These are phyloP conservation scores for Colletotrichum aenigma DNA, from an alignment of 2,329 filamentous ascomycete genomes.

Conservation along the genomic window DNA sequence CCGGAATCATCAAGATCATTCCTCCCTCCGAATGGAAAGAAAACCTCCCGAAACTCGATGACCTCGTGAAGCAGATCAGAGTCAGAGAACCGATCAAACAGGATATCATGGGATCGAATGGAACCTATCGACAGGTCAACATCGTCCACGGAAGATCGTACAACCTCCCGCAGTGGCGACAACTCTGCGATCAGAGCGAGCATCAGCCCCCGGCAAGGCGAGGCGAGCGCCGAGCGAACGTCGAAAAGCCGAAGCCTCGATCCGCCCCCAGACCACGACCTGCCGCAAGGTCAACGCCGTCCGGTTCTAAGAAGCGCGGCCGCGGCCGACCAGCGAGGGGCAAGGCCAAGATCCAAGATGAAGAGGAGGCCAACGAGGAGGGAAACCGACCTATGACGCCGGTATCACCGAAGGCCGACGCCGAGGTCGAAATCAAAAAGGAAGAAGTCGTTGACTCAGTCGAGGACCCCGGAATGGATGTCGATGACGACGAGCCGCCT, in stretches of 20 bases:
- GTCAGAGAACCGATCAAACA: slow-evolving; percentile 98
- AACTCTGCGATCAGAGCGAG: slow-evolving; percentile 90
- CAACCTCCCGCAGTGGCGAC: slow-evolving; percentile 95
- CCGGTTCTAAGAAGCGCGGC: slow-evolving; percentile 42
- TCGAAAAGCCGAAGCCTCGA: slow-evolving; percentile 54
- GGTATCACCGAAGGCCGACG: slow-evolving; percentile 36
- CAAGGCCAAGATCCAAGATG: slow-evolving; percentile 39
- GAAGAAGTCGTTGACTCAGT: slow-evolving; percentile 50
- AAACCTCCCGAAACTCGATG: slow-evolving; percentile 76
- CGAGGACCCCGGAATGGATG: slow-evolving; percentile 45
- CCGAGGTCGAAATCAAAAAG: slow-evolving; percentile 28
- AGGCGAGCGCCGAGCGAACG: slow-evolving; percentile 76
- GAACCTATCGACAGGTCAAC: slow-evolving; percentile 95
- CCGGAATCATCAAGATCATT: slow-evolving; percentile 94
- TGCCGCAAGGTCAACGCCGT: slow-evolving; percentile 23
- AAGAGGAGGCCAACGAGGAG: slow-evolving; percentile 35
- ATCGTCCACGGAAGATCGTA: slow-evolving; percentile 96
- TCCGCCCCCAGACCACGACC: slow-evolving; percentile 35
- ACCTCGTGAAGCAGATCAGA: slow-evolving; percentile 87
- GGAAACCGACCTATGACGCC: slow-evolving; percentile 16
- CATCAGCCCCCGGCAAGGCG: slow-evolving; percentile 93
- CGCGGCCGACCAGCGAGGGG: slow-evolving; percentile 42
- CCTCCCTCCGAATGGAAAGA: slow-evolving; percentile 94
- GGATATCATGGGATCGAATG: slow-evolving; percentile 95
- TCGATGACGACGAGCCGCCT: slow-evolving; percentile 43